Conservation (phyloP, 441 rosid species). For the Arabidopsis lyrata region DNA sequence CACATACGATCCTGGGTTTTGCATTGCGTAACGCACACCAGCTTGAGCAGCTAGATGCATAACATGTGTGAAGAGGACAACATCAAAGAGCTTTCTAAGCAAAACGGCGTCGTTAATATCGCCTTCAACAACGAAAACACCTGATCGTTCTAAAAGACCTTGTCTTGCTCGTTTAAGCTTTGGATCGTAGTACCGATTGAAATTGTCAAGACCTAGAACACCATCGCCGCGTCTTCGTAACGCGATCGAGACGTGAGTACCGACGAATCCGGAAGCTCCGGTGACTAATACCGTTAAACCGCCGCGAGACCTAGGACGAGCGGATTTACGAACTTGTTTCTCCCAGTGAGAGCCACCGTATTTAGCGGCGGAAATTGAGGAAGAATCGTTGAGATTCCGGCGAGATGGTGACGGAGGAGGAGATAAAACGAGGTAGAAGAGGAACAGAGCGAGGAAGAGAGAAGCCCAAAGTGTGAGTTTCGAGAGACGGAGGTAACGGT, state of each 20-base stretch:
- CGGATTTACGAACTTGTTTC: conserved; percentile 59
- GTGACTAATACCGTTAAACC: conserved; percentile 71
- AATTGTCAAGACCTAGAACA: conserved; percentile 78
- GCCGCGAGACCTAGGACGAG: conserved; percentile 46
- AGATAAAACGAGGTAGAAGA: conserved; percentile 50
- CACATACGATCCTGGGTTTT: conserved; percentile 74
- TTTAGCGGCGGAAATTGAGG: conserved; percentile 34
- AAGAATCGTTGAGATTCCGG: conserved; percentile 39
- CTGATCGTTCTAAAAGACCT: conserved; percentile 54
- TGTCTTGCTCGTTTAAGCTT: conserved; percentile 67
- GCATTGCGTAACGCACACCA: conserved; percentile 81
- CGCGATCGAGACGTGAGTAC: conserved; percentile 66
- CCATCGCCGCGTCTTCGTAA: conserved; percentile 79
- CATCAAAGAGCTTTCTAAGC: conserved; percentile 57
- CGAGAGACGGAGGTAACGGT: conserved; percentile 61
- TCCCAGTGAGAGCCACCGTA: conserved; percentile 60
- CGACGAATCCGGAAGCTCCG: conserved; percentile 83
- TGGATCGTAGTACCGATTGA: conserved; percentile 66
- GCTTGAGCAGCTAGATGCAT: conserved; percentile 88
- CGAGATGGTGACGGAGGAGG: conserved; percentile 51
- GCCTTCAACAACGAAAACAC: conserved; percentile 70
- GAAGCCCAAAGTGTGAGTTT: conserved; percentile 61
- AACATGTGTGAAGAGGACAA: conserved; percentile 70
- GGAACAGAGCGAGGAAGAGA: conserved; percentile 52
- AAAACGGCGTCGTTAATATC: conserved; percentile 63